Percentiles rank a stretch among this genome's conserved stretches.
Evolutionary conservation across 495 filamentous ascomycete species (phyloP).

Genomic region (Aspergillus mulundensis): DNA sequence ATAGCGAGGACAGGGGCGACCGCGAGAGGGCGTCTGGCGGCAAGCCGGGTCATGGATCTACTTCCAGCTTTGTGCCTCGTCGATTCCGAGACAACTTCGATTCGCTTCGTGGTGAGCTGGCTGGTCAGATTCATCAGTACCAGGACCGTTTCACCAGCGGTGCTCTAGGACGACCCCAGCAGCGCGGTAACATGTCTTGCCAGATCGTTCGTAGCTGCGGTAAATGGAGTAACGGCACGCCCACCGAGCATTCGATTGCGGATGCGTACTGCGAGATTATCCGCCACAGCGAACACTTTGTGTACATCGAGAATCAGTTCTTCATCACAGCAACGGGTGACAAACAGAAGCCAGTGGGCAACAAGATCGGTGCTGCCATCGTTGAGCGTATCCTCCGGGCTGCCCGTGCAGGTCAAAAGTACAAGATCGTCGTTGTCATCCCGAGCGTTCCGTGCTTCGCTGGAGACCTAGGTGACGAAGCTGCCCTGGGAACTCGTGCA

Average conservation of each 20-base stretch:
- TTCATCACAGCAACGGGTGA: constrained; percentile 88
- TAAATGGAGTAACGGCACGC: constrained; percentile 68
- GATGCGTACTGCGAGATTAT: constrained; percentile 88
- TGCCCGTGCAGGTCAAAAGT: constrained; percentile 64
- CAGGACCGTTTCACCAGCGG: constrained; percentile 33
- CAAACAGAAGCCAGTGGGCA: constrained; percentile 73
- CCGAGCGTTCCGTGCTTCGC: constrained; percentile 88
- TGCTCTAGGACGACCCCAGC: constrained; percentile 24
- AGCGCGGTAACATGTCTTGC: constrained; percentile 51
- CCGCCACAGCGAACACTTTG: constrained; percentile 71
- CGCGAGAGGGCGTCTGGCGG: constrained; percentile 22
- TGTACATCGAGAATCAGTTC: constrained; percentile 98
- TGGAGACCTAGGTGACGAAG: constrained; percentile 76
- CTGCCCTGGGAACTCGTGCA: constrained; percentile 77
- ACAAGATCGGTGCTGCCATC: constrained; percentile 84
- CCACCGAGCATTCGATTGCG: constrained; percentile 77
- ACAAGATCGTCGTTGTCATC: constrained; percentile 82
- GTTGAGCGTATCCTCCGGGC: constrained; percentile 84
- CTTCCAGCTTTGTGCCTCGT: constrained; percentile 19
- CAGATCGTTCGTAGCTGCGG: constrained; percentile 67
- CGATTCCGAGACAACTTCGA: constrained; percentile 37
- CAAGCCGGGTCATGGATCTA: constrained; percentile 2
- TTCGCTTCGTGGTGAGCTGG: constrained; percentile 40
- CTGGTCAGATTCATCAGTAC: constrained; percentile 47
- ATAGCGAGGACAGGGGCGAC: constrained; percentile 29